Evolutionary conservation across 495 filamentous ascomycete species (phyloP), one percentile per base, ranked within the genome.

Genomic region (Beverwykella pulmonaria): DNA sequence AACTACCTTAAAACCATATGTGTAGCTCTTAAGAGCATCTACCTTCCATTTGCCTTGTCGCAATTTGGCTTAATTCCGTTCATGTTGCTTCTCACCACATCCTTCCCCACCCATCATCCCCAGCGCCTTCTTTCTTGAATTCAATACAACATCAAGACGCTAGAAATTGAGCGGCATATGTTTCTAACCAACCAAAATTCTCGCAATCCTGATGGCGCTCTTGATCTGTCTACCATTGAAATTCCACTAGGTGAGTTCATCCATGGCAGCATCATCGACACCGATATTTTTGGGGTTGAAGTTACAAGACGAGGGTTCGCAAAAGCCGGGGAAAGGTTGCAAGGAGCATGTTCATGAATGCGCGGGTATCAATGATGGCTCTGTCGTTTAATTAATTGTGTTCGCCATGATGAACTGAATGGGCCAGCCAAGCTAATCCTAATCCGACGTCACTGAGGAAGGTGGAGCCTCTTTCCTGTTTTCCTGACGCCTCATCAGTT

Each of bases 161-260:
- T 65, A 47, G 10, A 74, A 63, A 5, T 52, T 67, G 12, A 84
- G 69, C 29, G 65, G 72, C 39, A 69, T 60, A 9, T 76, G 63
- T 54, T 74, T 71, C 64, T 63, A 71, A 20, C 48, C 71, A n/a
- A 79, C 79, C 34, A 82, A 67, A 30, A 81, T 53, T 22, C 75
- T 71, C 30, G 82, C 83, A 0, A 79, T 87, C 70, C 85, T 86
- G 25, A 88, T 77, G 1, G 82, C 78, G 69, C 86, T 89, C 73
- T 86, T 86, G 64, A 88, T 89, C 74, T 88, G 81, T 50, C 84
- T 68, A 0, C 86, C 85, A 67, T 88, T 88, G 73, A 88, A 73
- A 49, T 79, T 61, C 59, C 78, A 71, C 7, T 63, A 60, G 0
- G 78, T 78, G 29, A 88, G 74, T 27, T 72, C 54, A 9, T 73